These are phyloP conservation scores for Sugiyamaella xylanicola DNA, from an alignment of 1,139 yeast species.

Conservation along the genomic window DNA sequence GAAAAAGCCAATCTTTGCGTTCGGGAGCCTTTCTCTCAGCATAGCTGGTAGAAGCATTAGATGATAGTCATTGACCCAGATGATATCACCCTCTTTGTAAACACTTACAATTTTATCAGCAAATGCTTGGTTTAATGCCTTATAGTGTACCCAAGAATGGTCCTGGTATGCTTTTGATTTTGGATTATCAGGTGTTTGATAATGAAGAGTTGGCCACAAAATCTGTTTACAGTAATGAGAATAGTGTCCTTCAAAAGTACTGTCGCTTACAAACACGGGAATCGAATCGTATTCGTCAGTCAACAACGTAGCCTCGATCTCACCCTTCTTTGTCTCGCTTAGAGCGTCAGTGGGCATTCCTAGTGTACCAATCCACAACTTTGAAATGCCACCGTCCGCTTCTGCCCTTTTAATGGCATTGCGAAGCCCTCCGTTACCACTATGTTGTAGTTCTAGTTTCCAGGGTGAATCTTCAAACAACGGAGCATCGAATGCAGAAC, in stretches of 20 bases:
- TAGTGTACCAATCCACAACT: constrained; percentile 83
- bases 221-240: constrained; percentile 89
- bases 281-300: constrained; percentile 55
- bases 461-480: constrained; percentile 76
- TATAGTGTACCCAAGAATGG: constrained; percentile 89
- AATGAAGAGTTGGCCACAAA: constrained; percentile 95
- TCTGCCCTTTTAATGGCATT: constrained; percentile 77
- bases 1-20: constrained; percentile 88
- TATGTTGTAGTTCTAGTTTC: constrained; percentile 66
- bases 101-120: constrained; percentile 72
- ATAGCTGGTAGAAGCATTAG: constrained; percentile 81
- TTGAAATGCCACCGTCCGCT: constrained; percentile 50
- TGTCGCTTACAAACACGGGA: constrained; percentile 74
- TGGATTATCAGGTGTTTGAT: constrained; percentile 94
- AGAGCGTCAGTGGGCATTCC: constrained; percentile 90
- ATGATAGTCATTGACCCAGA: constrained; percentile 97
- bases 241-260: constrained; percentile 85
- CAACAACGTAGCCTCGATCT: constrained; percentile 36
- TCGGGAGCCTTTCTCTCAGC: constrained; percentile 74
- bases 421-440: constrained; percentile 85
- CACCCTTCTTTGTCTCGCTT: constrained; percentile 59
- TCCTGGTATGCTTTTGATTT: constrained; percentile 93
- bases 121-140: constrained; percentile 69
- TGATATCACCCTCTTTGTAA: constrained; percentile 67
- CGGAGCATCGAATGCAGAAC: constrained; percentile 41